These are phyloP conservation scores for Apiotrichum mycotoxinovorans DNA, from an alignment of 1,284 basidiomycete species.

Conservation along the genomic window DNA sequence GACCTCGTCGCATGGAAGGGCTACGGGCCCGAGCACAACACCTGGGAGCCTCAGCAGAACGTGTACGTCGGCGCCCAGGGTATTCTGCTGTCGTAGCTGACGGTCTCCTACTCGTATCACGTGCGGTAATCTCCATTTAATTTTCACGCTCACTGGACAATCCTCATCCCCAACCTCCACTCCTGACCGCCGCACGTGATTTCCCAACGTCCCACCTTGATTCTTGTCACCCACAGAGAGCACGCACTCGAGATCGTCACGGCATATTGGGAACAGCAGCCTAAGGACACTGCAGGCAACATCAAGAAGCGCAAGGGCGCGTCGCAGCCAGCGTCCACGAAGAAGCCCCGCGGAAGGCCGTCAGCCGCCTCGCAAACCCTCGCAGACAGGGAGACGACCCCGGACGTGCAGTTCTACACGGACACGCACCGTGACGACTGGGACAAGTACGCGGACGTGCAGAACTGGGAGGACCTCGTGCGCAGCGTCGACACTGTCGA, in stretches of 20 bases:
- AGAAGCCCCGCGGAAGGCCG: neutral
- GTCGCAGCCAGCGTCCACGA: slow-evolving; percentile 44
- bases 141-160: neutral
- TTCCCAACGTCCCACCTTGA: neutral
- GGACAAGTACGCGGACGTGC: slow-evolving; percentile 36
- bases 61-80: slow-evolving; percentile 36
- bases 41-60: slow-evolving; percentile 46
- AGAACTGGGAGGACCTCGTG: slow-evolving; percentile 46
- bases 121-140: no score
- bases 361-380: neutral
- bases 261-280: slow-evolving; percentile 36
- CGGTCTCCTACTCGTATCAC: no score
- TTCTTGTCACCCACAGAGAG: slow-evolving; percentile 19
- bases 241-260: slow-evolving; percentile 35
- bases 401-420: slow-evolving; percentile 50
- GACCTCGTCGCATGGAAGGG: slow-evolving; percentile 50
- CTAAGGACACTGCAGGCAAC: slow-evolving; percentile 7
- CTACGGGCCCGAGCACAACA: slow-evolving; percentile 48
- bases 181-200: no score
- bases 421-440: slow-evolving; percentile 35
- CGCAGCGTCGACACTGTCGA: slow-evolving; percentile 42
- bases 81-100: neutral
- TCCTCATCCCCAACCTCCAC: neutral
- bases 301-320: slow-evolving; percentile 25
- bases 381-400: neutral